Conservation (phyloP, 2,329 filamentous ascomycete species). For the Chaetomium sp. region DNA sequence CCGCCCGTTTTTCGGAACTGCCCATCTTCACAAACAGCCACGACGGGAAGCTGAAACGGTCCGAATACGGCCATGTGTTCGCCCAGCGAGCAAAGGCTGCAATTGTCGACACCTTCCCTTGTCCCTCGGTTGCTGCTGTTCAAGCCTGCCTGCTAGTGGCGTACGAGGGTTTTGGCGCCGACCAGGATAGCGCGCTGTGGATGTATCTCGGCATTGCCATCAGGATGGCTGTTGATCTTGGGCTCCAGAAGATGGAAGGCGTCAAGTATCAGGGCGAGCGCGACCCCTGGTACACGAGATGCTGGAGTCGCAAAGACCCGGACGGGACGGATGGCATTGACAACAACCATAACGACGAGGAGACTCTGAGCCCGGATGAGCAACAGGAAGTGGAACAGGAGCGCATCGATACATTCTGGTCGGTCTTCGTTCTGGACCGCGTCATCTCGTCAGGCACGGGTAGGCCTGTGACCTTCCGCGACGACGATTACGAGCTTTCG, state of each 20-base stretch:
- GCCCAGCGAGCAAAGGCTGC: slow-evolving; percentile 81
- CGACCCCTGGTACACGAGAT: slow-evolving; percentile 53
- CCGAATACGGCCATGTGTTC: slow-evolving; percentile 75
- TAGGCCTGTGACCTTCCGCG: slow-evolving; percentile 77
- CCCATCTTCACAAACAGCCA: slow-evolving; percentile 54
- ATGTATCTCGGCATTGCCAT: slow-evolving; percentile 91
- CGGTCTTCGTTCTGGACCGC: slow-evolving; percentile 83
- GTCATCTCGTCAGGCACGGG: slow-evolving; percentile 88
- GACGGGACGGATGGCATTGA: slow-evolving; percentile 35
- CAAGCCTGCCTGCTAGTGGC: slow-evolving; percentile 83
- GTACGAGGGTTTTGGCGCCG: slow-evolving; percentile 86
- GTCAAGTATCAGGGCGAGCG: slow-evolving; percentile 62
- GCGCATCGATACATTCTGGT: slow-evolving; percentile 85
- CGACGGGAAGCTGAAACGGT: slow-evolving; percentile 53
- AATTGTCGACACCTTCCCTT: slow-evolving; percentile 79
- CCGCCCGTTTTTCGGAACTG: slow-evolving; percentile 75
- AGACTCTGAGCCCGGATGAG: slow-evolving; percentile 51
- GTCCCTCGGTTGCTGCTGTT: slow-evolving; percentile 78
- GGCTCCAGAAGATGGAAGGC: slow-evolving; percentile 79
- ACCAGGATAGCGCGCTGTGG: slow-evolving; percentile 87
- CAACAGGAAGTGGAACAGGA: slow-evolving; percentile 74
- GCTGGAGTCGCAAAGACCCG: slow-evolving; percentile 44
- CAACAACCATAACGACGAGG: slow-evolving; percentile 46
- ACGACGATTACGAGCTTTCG: slow-evolving; percentile 81
- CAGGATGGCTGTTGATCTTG: slow-evolving; percentile 78